These are phyloP conservation scores for Leccinellum albellum DNA, from an alignment of 768 basidiomycete genomes.

Conservation along the genomic window DNA sequence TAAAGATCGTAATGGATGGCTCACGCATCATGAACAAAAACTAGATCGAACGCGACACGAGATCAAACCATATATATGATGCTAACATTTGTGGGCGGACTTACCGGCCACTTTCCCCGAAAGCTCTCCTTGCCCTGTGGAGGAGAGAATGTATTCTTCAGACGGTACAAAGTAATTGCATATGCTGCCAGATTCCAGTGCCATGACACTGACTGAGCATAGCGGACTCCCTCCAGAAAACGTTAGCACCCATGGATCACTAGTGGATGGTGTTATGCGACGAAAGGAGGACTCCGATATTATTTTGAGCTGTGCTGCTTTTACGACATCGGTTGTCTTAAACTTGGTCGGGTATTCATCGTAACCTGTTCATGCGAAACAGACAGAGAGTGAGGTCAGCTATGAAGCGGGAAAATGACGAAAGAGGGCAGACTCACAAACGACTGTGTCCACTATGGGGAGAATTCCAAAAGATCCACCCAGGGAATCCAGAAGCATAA, in stretches of 20 bases:
- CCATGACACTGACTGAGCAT: constrained; percentile 40
- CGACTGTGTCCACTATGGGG: constrained; percentile 33
- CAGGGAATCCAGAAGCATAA: constrained; percentile 43
- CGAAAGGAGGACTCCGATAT: neutral
- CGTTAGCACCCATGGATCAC: constrained; percentile 42
- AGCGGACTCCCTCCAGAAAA: constrained; percentile 44
- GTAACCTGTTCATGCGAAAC: constrained; percentile 26
- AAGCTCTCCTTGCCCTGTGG: constrained; percentile 40
- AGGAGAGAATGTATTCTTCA: constrained; percentile 38
- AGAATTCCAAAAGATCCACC: constrained; percentile 42
- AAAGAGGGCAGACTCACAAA: constrained; percentile 25
- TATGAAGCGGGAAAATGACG: neutral
- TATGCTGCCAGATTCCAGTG: constrained; percentile 35
- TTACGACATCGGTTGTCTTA: constrained; percentile 25
- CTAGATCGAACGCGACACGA: constrained; percentile 20
- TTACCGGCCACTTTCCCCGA: constrained; percentile 26
- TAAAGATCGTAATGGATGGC: constrained; percentile 18
- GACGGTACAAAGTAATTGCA: constrained; percentile 38
- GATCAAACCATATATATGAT: neutral
- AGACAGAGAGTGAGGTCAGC: neutral
- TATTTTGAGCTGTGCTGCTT: constrained; percentile 21
- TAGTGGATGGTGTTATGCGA: constrained; percentile 21
- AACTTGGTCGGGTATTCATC: constrained; percentile 21
- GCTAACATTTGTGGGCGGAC: constrained; percentile 20
- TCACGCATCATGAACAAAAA: constrained; percentile 41